Evolutionary conservation across 1,284 basidiomycete genomes (phyloP).

Genomic region (Sporisorium exsertum): DNA sequence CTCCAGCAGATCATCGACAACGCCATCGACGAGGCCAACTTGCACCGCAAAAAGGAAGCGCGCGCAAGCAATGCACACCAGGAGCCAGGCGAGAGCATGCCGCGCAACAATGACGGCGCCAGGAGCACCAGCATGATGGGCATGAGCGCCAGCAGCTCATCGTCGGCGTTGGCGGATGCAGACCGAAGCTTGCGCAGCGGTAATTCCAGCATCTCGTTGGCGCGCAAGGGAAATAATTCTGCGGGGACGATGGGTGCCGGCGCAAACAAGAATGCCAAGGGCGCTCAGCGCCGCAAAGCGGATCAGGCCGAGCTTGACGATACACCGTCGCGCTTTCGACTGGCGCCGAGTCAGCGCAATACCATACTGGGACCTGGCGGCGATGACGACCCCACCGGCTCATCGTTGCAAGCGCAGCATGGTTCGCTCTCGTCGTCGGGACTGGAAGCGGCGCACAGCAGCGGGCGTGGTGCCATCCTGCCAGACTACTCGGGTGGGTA

Average conservation of each 20-base stretch:
- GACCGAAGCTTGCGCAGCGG: conserved; percentile 27
- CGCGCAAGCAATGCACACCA: conserved; percentile 32
- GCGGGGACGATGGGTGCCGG: conserved; percentile 5
- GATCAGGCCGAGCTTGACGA: conserved; percentile 50
- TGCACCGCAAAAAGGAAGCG: conserved; percentile 53
- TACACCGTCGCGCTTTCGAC: conserved; percentile 42
- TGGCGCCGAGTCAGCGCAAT: conserved; percentile 34
- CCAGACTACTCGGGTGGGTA: conserved; percentile 36
- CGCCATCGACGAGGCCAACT: conserved; percentile 57
- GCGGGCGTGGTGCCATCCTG: conserved; percentile 28
- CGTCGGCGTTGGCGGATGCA: conserved; percentile 35
- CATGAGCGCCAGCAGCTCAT: conserved; percentile 32
- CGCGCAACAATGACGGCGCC: conserved; percentile 19
- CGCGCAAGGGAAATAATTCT: conserved; percentile 19
- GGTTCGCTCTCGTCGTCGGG: conserved; percentile 35
- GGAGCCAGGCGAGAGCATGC: conserved; percentile 31
- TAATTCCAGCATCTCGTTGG: conserved; percentile 24
- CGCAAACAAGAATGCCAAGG: conserved; percentile 20
- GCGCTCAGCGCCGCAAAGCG: conserved; percentile 35
- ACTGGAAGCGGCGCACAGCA: conserved; percentile 36
- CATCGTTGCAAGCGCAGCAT: conserved; percentile 40
- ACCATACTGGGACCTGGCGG: conserved; percentile 32
- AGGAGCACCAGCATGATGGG: conserved; percentile 33
- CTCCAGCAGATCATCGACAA: conserved; percentile 62
- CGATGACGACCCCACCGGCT: conserved; percentile 18